Base-by-base conservation (phyloP, 1,284 basidiomycete species). In the Ganoderma boninense region DNA sequence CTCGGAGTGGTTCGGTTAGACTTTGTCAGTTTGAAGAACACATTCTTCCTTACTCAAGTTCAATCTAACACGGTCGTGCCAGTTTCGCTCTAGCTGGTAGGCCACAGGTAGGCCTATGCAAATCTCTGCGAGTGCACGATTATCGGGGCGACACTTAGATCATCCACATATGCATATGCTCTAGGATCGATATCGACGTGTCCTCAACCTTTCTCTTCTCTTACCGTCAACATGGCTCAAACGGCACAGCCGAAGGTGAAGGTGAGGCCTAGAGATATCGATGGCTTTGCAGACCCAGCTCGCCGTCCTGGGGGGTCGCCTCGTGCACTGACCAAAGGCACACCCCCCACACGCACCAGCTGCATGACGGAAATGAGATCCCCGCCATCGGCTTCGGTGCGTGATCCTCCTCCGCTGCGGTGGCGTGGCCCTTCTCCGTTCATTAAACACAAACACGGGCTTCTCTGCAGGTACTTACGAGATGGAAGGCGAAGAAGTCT, bases 341-440 rank as follows among this genome's bases (percentile, higher is more conserved):
- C 60, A 40, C 57, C 32, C 35, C n/a, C 57, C n/a, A 60, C 57
- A 40, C 66, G 42, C 44, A 49, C 26, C 62, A 91, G 90, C 82
- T 92, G 71, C 81, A 83, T 60, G 91, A 93, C 80, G 90, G 90
- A 14, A 84, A 87, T 74, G 79, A 85, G 74, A 90, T 93, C 64
- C 91, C 91, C 40, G 79, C 89, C 66, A 80, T 92, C 66, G 91
- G 92, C 5, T 88, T 92, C 71, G 91, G 91, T 85, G 82, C 79
- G 79, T 61, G 42, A 40, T 57, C 29, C 57, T 8, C 38, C 32
- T 64, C 44, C 29, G 29, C 62, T 35, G 26, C 16, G 20, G 44
- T 52, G 46, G 29, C 46, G 44, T 35, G 32, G 29, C 46, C 3
- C 2, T 20, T 43, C 44, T 46, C 43, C 62, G 18, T 64, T 49